Evolutionary conservation across 148 eudicot species (phyloP).

Genomic region (Cornus suecica): DNA sequence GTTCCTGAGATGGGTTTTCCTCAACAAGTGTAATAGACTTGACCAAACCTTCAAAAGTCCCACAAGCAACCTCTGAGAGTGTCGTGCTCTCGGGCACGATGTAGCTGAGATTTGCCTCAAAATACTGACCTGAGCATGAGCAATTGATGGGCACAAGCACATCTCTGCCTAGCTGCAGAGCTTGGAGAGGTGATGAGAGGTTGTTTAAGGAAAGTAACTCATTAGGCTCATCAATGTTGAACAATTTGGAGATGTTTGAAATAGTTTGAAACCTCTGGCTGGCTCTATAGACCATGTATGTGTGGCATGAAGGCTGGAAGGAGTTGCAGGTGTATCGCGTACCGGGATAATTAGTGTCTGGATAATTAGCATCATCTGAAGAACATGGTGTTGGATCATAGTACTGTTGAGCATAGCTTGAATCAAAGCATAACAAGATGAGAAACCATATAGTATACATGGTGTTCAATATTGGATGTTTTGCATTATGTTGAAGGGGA

Average conservation of each 20-base stretch:
- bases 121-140: slow-evolving; percentile 26
- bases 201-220: slow-evolving; percentile 29
- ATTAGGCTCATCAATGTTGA: slow-evolving; percentile 3
- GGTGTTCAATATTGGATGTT: neutral
- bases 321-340: slow-evolving; percentile 36
- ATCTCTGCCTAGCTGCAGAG: slow-evolving; percentile 31
- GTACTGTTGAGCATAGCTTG: slow-evolving; percentile 24
- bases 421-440: slow-evolving; percentile 1
- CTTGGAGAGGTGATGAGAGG: slow-evolving; percentile 9
- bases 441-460: slow-evolving; percentile 21
- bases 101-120: slow-evolving; percentile 30
- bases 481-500: neutral
- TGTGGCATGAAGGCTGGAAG: slow-evolving; percentile 21
- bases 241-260: slow-evolving; percentile 26
- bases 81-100: slow-evolving; percentile 5
- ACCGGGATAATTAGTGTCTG: slow-evolving; percentile 19
- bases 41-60: slow-evolving; percentile 35
- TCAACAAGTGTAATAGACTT: slow-evolving; percentile 30
- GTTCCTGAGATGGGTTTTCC: slow-evolving; percentile 21
- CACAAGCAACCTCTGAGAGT: slow-evolving; percentile 29
- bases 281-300: slow-evolving; percentile 33
- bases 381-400: slow-evolving; percentile 37
- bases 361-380: slow-evolving; percentile 9
- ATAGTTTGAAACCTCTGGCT: slow-evolving; percentile 24
- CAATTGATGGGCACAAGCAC: slow-evolving; percentile 35